Evolutionary conservation across 345 rosid species (phyloP).

Genomic region (Brassica cretica): DNA sequence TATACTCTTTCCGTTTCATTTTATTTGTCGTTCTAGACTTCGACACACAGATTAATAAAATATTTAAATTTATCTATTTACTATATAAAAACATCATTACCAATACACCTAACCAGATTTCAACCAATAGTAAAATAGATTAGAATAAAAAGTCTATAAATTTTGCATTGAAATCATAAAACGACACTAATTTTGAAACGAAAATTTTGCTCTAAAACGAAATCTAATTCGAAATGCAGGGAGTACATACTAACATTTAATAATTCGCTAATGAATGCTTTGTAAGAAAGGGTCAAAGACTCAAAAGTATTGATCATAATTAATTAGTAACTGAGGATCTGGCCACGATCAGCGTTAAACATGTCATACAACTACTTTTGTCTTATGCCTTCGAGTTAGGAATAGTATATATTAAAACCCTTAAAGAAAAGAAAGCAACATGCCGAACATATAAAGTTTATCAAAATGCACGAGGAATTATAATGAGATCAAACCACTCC

Average conservation of each 20-base stretch:
- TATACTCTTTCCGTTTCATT: too few relatives aligned
- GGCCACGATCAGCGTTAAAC: not conserved
- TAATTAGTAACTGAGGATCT: not conserved
- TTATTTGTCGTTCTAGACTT: too few relatives aligned
- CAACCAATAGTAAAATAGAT: too few relatives aligned
- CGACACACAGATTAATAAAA: too few relatives aligned
- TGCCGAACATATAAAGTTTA: not conserved
- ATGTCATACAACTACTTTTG: not conserved
- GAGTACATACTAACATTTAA: not conserved
- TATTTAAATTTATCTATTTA: too few relatives aligned
- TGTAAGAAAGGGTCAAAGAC: conserved; percentile 1
- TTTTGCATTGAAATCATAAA: too few relatives aligned
- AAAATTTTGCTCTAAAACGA: too few relatives aligned
- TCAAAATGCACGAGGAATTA: not conserved
- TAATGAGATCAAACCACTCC: conserved; percentile 6
- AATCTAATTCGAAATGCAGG: too few relatives aligned
- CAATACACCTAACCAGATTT: too few relatives aligned
- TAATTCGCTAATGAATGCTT: not conserved
- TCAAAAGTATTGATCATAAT: not conserved
- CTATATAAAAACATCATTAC: too few relatives aligned
- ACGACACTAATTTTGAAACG: too few relatives aligned
- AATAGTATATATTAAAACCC: not conserved
- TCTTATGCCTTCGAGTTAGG: conserved; percentile 3
- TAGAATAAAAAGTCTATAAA: too few relatives aligned
- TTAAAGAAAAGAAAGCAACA: not conserved